A percentile compares a stretch with the other conserved stretches of the same genome.
Evolutionary conservation across 306 rosid species (phyloP).

Genomic region (Dryas octopetala): DNA sequence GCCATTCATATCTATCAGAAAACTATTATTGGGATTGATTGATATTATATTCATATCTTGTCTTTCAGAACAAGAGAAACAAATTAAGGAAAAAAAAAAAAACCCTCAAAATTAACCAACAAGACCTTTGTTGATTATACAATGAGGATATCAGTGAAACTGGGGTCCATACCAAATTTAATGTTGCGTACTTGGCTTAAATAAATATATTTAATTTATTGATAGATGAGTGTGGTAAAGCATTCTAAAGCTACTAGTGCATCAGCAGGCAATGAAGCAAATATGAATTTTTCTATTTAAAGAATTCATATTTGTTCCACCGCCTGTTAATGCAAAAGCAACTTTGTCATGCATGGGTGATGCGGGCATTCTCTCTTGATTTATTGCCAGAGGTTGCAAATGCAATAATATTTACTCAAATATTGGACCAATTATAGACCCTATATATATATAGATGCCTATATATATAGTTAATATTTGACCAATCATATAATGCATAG

Average conservation of each 20-base stretch:
- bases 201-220: too few relatives aligned
- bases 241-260: conserved; percentile 17
- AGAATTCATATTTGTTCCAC: conserved; percentile 86
- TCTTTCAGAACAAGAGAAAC: not conserved
- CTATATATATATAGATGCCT: not conserved
- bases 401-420: conserved; percentile 6
- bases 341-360: conserved; percentile 5
- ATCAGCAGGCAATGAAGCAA: conserved; percentile 52
- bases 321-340: conserved; percentile 61
- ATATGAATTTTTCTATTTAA: conserved; percentile 42
- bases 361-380: not conserved
- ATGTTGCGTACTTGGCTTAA: too few relatives aligned
- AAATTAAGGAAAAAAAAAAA: not conserved
- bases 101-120: not conserved
- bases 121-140: too few relatives aligned
- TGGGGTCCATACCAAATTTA: too few relatives aligned
- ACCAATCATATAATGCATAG: not conserved
- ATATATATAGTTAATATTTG: conserved; percentile 1
- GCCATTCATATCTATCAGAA: conserved; percentile 5
- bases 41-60: not conserved
- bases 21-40: not conserved
- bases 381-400: not conserved
- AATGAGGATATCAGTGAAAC: too few relatives aligned
- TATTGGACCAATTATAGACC: conserved; percentile 1
- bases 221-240: not conserved